These are phyloP conservation scores for Fraxinus greggii DNA, from an alignment of 305 asterid species.

Conservation along the genomic window DNA sequence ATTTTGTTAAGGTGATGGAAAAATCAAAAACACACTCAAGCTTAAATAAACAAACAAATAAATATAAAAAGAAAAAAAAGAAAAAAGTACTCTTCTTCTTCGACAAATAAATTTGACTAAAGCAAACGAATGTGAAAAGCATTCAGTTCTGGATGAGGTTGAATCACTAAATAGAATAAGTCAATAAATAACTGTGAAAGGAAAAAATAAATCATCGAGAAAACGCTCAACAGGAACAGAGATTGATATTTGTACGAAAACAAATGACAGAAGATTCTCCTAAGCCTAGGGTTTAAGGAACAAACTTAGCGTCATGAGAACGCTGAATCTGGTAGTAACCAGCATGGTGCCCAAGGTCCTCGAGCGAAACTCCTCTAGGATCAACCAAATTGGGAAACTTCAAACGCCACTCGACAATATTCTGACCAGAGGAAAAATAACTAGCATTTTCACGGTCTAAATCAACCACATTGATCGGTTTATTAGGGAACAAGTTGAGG, in stretches of 20 bases:
- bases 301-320: slow-evolving; percentile 77
- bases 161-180: neutral
- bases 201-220: neutral
- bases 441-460: slow-evolving; percentile 10
- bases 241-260: neutral
- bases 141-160: neutral
- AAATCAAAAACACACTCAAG: neutral
- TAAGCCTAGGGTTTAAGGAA: slow-evolving; percentile 1
- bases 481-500: slow-evolving; percentile 42
- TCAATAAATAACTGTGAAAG: neutral
- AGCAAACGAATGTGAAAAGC: neutral
- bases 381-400: slow-evolving; percentile 26
- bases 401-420: slow-evolving; percentile 36
- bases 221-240: neutral
- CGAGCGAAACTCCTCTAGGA: slow-evolving; percentile 23
- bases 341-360: slow-evolving; percentile 63
- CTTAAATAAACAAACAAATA: neutral
- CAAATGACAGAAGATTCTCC: neutral
- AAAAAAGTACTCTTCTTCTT: neutral
- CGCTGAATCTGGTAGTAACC: slow-evolving; percentile 84
- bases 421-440: slow-evolving; percentile 4
- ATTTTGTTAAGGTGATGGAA: neutral
- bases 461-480: slow-evolving; percentile 26
- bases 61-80: neutral
- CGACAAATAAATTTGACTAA: neutral